phyloP scores from a whole-genome alignment of 2,329 filamentous ascomycete species.

The Pestalotiopsis sp. region DNA sequence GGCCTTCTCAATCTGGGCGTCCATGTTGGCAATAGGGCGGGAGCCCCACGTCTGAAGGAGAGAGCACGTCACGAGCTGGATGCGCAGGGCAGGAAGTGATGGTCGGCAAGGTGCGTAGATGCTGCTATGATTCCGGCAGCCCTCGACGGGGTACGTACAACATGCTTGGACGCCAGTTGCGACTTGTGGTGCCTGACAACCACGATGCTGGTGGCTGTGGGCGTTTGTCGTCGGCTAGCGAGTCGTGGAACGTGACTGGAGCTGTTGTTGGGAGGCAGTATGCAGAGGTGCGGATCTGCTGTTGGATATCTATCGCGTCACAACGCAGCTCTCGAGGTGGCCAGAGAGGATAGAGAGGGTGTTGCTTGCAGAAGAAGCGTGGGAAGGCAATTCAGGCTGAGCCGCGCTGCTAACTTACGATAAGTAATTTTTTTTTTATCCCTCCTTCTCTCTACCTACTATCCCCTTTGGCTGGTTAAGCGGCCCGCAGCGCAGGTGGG shows the following conservation, averaged over 20 bases:
- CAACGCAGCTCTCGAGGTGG: background rate
- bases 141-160: conserved; percentile 40
- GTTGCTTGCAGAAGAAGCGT: background rate
- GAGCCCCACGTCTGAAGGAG: conserved; percentile 8
- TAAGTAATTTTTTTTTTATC: background rate
- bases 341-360: background rate
- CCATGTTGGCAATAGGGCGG: conserved; percentile 6
- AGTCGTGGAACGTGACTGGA: background rate
- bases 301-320: background rate
- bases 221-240: background rate
- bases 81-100: background rate
- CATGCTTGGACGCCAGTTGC: conserved; percentile 35
- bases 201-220: background rate
- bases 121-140: conserved; percentile 50
- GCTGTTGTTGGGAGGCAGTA: background rate
- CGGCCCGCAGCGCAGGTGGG: background rate
- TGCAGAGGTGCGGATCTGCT: background rate
- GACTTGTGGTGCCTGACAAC: conserved; percentile 14
- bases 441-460: background rate
- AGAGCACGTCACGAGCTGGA: conserved; percentile 8
- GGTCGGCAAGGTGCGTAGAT: conserved; percentile 22
- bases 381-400: background rate
- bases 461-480: background rate
- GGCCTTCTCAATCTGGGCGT: conserved; percentile 81
- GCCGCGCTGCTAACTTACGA: background rate